phyloP scores from a whole-genome alignment of 2,329 filamentous ascomycete genomes.

The Periconia sp. region DNA sequence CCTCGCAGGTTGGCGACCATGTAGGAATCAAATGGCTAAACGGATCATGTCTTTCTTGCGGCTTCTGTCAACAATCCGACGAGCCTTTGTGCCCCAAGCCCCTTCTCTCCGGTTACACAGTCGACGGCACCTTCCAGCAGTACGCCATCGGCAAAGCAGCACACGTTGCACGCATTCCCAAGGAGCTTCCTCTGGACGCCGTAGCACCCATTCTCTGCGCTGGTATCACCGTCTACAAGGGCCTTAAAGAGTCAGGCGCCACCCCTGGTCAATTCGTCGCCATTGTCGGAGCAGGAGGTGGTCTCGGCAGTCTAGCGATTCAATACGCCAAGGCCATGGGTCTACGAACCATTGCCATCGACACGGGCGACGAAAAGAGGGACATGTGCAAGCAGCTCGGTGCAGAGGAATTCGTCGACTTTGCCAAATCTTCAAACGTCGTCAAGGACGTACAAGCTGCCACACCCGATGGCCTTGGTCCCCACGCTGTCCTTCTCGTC shows the following conservation, averaged over 20 bases:
- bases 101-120: slow-evolving; percentile 83
- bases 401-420: slow-evolving; percentile 76
- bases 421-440: slow-evolving; percentile 71
- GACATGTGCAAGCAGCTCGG: slow-evolving; percentile 71
- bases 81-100: slow-evolving; percentile 81
- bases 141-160: slow-evolving; percentile 86
- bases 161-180: slow-evolving; percentile 80
- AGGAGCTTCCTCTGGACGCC: slow-evolving; percentile 73
- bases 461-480: slow-evolving; percentile 78
- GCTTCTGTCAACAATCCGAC: slow-evolving; percentile 78
- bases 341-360: slow-evolving; percentile 76
- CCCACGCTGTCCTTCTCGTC: slow-evolving; percentile 83
- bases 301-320: slow-evolving; percentile 74
- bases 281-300: slow-evolving; percentile 84
- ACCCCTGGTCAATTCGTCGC: slow-evolving; percentile 76
- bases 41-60: slow-evolving; percentile 79
- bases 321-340: slow-evolving; percentile 95
- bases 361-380: slow-evolving; percentile 79
- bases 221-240: slow-evolving; percentile 87
- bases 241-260: slow-evolving; percentile 79
- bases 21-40: slow-evolving; percentile 93
- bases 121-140: slow-evolving; percentile 92
- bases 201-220: slow-evolving; percentile 81
- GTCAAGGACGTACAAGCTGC: slow-evolving; percentile 82
- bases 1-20: slow-evolving; percentile 68